A percentile compares a stretch with the other conserved stretches of the same genome.
Conservation (phyloP, 192 early-diverging fungal genomes). For the Chytriomyces sp. region DNA sequence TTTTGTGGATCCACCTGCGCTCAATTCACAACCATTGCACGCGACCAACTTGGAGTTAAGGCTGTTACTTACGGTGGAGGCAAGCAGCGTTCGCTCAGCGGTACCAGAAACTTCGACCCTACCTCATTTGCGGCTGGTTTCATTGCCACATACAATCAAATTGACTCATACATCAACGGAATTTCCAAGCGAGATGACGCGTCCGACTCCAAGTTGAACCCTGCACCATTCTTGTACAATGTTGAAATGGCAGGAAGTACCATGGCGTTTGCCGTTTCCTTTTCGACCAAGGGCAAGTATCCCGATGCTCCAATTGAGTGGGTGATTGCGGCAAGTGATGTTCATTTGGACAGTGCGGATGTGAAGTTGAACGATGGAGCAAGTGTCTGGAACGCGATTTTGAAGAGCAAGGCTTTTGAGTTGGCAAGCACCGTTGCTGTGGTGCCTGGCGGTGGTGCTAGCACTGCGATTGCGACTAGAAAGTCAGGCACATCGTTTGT, state of each 20-base stretch:
- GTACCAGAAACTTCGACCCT: conserved; percentile 15
- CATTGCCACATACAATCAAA: background rate
- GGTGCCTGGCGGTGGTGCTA: background rate
- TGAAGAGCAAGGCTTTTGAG: background rate
- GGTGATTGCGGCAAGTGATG: conserved; percentile 17
- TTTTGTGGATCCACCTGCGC: conserved; percentile 27
- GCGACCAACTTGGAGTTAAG: conserved; percentile 16
- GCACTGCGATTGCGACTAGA: background rate
- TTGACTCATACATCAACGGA: background rate
- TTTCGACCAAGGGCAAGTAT: conserved; percentile 7
- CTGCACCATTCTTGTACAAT: conserved; percentile 1
- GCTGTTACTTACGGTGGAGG: conserved; percentile 30
- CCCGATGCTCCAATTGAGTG: conserved; percentile 14
- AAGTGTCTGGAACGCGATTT: conserved; percentile 35
- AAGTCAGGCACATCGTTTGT: background rate
- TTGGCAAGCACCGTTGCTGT: background rate
- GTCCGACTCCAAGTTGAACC: background rate
- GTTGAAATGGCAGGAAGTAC: background rate
- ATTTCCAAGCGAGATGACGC: background rate
- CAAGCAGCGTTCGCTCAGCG: background rate
- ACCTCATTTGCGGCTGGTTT: conserved; percentile 20
- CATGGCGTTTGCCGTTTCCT: conserved; percentile 4
- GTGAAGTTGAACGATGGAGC: background rate
- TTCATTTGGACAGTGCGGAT: conserved; percentile 8
- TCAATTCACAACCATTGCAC: background rate